Evolutionary conservation across 331 rosid genomes (phyloP), one percentile per base, ranked within the genome.

Genomic region (Quercus lobata): DNA sequence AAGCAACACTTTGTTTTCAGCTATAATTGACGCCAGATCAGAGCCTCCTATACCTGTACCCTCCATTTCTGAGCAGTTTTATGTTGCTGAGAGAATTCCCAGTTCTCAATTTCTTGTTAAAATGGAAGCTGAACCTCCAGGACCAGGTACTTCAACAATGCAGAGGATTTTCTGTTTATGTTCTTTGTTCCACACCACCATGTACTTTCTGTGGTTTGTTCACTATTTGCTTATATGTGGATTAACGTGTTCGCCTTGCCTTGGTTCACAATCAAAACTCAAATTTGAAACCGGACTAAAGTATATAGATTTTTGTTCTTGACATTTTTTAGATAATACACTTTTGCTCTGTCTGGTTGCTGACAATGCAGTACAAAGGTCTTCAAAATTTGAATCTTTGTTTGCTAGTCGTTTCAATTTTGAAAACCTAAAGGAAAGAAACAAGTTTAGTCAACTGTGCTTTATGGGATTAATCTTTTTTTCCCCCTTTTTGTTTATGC

Each of bases 121-220:
- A 79, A 84, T 86, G 82, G 88, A 91, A 82, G 92, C 93, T 85
- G 71, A 90, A 86, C 80, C 97, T 81, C 90, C 97, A 83, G 98
- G 98, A 79, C 90, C 97, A 83, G 98, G 98, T 94, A 56, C 57
- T 73, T 68, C n/a, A 69, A 53, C 24, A 49, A 21, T 58, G 46
- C 9, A 29, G 16, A 46, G 58, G 61, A 75, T 46, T 72, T 77
- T 79, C 19, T 27, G 7, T 79, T 76, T 71, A 19, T 53, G 30
- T 52, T 16, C 60, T 75, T 35, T 5, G 41, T 41, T 69, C 24
- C n/a, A 15, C 49, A 41, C 80, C 58, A 41, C 80, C 61, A 49
- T 44, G 22, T 6, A 68, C 44, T 78, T 76, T 76, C 4, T 79
- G 32, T 24, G 63, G 49, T 79, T 65, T 76, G 71, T 58, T 37